Percentiles rank a stretch among this genome's conserved stretches.
Evolutionary conservation across 176 grass and related monocot species (phyloP).

Genomic region (Pontederia crassipes): DNA sequence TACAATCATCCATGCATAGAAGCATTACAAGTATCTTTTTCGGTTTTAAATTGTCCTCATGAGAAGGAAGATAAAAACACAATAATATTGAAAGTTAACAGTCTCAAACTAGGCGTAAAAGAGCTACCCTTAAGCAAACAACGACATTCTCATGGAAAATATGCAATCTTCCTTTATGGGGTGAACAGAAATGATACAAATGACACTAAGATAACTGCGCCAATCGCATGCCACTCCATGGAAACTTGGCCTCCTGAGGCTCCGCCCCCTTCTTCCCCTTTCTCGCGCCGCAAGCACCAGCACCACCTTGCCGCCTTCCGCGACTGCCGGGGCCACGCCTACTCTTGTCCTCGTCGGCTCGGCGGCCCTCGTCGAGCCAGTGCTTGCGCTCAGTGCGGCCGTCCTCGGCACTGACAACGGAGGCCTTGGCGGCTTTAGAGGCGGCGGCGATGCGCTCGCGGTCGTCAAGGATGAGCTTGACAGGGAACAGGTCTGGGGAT

Average conservation of each 20-base stretch:
- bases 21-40: too few relatives aligned
- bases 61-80: too few relatives aligned
- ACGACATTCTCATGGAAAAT: too few relatives aligned
- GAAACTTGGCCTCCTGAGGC: slow-evolving; percentile 39
- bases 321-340: slow-evolving; percentile 49
- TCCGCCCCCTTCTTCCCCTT: slow-evolving; percentile 13
- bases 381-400: slow-evolving; percentile 57
- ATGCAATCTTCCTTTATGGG: too few relatives aligned
- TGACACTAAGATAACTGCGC: not conserved
- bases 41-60: too few relatives aligned
- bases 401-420: slow-evolving; percentile 40
- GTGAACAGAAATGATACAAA: too few relatives aligned
- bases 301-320: slow-evolving; percentile 17
- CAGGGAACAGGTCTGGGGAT: slow-evolving; percentile 70
- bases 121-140: too few relatives aligned
- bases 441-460: slow-evolving; percentile 35
- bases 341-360: slow-evolving; percentile 29
- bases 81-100: too few relatives aligned
- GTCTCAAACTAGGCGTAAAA: too few relatives aligned
- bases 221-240: slow-evolving; percentile 37
- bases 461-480: slow-evolving; percentile 42
- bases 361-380: slow-evolving; percentile 65
- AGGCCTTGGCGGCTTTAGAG: slow-evolving; percentile 39
- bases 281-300: slow-evolving; percentile 18
- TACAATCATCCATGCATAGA: too few relatives aligned